Evolutionary conservation across 768 basidiomycete genomes (phyloP).

Genomic region (Tulasnella sp.): DNA sequence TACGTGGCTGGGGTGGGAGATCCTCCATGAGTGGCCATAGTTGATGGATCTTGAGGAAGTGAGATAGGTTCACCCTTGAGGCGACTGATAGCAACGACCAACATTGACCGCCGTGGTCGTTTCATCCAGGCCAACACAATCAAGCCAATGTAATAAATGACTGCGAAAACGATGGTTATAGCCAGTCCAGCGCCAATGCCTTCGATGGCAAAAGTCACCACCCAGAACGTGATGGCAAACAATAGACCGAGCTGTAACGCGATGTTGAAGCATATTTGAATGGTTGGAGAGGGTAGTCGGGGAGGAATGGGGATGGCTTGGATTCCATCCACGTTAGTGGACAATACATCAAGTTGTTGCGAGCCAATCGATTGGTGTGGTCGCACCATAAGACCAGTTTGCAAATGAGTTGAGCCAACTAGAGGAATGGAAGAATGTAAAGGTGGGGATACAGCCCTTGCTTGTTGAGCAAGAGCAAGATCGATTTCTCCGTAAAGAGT

Average conservation of each 20-base stretch:
- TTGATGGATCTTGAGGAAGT: no score
- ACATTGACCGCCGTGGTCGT: constrained; percentile 42
- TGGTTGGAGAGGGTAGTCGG: not conserved
- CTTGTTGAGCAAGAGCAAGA: constrained; percentile 48
- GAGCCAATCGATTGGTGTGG: no score
- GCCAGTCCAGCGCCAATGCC: constrained; percentile 40
- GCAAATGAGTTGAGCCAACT: no score
- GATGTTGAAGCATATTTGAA: constrained; percentile 8
- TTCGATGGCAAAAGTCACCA: constrained; percentile 27
- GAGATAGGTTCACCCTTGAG: constrained; percentile 26
- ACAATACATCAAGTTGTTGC: no score
- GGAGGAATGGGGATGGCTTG: constrained; percentile 24
- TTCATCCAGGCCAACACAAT: constrained; percentile 45
- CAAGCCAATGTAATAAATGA: constrained; percentile 44
- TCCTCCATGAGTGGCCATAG: no score
- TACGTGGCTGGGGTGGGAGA: constrained; percentile 35
- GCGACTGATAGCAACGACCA: constrained; percentile 34
- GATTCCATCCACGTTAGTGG: no score
- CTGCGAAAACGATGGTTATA: constrained; percentile 50
- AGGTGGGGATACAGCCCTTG: not conserved
- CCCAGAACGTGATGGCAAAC: constrained; percentile 45
- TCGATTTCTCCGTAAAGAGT: constrained; percentile 58
- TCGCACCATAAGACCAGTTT: no score
- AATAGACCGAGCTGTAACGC: constrained; percentile 28
- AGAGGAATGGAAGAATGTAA: no score